Evolutionary conservation across 2,329 filamentous ascomycete genomes (phyloP).

Genomic region (Colletotrichum godetiae): DNA sequence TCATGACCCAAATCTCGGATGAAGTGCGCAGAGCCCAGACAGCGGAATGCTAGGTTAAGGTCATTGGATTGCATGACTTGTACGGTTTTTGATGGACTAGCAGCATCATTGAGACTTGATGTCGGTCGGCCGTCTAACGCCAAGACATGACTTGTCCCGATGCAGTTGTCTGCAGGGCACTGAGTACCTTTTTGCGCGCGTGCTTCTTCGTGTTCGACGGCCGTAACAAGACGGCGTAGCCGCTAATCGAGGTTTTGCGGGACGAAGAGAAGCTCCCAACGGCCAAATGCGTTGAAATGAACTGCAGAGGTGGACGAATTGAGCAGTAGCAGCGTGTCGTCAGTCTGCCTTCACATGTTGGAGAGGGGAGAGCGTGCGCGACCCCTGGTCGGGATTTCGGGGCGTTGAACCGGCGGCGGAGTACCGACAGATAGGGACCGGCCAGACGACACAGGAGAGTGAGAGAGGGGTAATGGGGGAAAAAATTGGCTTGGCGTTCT

Average conservation of each 20-base stretch:
- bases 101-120: background rate
- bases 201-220: background rate
- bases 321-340: conserved; percentile 21
- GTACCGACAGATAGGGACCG: conserved; percentile 13
- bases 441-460: background rate
- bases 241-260: background rate
- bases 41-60: background rate
- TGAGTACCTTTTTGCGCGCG: background rate
- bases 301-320: background rate
- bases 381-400: conserved; percentile 28
- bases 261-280: background rate
- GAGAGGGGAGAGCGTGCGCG: background rate
- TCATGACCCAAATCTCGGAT: conserved; percentile 31
- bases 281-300: background rate
- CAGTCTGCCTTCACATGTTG: background rate
- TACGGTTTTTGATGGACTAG: background rate
- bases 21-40: background rate
- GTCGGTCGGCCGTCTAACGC: background rate
- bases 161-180: conserved; percentile 9
- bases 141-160: conserved; percentile 11
- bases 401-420: conserved; percentile 25
- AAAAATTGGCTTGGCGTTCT: background rate
- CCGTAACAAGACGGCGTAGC: background rate
- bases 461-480: background rate
- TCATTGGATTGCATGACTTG: background rate